Conservation (phyloP, 139 green algal species). For the Trebouxia sp. region DNA sequence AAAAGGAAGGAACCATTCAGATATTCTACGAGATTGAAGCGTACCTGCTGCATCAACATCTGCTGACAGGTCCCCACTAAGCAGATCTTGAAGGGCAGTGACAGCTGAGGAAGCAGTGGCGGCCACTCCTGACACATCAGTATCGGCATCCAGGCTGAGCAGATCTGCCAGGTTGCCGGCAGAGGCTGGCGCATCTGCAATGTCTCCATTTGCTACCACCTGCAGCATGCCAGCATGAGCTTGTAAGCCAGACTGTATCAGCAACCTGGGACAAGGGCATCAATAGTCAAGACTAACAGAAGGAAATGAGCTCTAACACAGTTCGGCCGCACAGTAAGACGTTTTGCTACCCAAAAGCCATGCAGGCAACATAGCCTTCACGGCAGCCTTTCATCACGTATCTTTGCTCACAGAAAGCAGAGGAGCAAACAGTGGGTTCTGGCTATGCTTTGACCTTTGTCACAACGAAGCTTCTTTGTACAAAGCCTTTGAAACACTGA, state of each 20-base stretch:
- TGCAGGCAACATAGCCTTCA: neutral
- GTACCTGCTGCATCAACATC: neutral
- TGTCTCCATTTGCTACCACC: constrained; percentile 35
- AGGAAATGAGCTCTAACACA: neutral
- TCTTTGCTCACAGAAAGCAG: neutral
- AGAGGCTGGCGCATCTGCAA: constrained; percentile 24
- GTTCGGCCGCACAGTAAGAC: neutral
- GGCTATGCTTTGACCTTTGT: no score
- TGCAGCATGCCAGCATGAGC: no score
- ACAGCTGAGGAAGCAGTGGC: neutral
- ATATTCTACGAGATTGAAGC: neutral
- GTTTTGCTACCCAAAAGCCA: neutral
- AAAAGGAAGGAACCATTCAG: neutral
- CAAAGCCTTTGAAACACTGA: no score
- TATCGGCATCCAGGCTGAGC: constrained; percentile 52
- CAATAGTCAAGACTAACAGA: neutral
- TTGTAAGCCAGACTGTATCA: no score
- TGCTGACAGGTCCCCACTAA: neutral
- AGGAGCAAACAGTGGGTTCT: no score
- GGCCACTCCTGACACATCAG: neutral
- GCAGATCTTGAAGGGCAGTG: constrained; percentile 21
- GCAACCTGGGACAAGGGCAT: constrained; percentile 20
- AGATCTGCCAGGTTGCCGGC: constrained; percentile 44
- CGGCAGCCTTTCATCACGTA: neutral
- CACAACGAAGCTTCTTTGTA: no score